These are phyloP conservation scores for Paulownia fortunei DNA, from an alignment of 257 asterid species.

Conservation along the genomic window DNA sequence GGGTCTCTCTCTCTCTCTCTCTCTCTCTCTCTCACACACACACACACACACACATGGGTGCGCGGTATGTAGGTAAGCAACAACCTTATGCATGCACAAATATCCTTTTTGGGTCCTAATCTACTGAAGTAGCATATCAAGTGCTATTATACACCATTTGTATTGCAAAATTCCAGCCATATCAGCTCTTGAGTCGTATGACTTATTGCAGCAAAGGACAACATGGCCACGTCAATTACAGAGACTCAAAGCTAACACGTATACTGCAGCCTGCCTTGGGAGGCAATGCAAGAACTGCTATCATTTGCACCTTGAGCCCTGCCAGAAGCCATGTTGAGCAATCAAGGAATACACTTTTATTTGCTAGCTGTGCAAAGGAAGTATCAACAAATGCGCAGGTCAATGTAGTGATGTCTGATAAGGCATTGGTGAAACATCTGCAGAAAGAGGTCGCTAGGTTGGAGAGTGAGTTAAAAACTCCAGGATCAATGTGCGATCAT, in stretches of 20 bases:
- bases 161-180: background rate
- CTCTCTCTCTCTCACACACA: background rate
- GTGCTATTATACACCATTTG: background rate
- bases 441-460: slow-evolving; percentile 96
- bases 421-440: slow-evolving; percentile 97
- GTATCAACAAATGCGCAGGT: slow-evolving; percentile 97
- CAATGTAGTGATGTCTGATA: slow-evolving; percentile 99
- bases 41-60: background rate
- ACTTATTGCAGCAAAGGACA: slow-evolving; percentile 89
- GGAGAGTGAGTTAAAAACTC: slow-evolving; percentile 88
- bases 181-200: slow-evolving; percentile 20
- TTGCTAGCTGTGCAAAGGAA: slow-evolving; percentile 95
- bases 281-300: slow-evolving; percentile 97
- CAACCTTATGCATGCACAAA: background rate
- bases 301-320: slow-evolving; percentile 94
- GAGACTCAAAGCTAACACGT: slow-evolving; percentile 98
- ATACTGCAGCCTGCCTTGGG: slow-evolving; percentile 98
- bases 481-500: slow-evolving; percentile 77
- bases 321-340: slow-evolving; percentile 97
- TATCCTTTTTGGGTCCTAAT: slow-evolving; percentile 7
- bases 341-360: slow-evolving; percentile 87
- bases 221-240: slow-evolving; percentile 88
- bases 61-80: background rate
- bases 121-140: background rate
- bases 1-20: background rate